A percentile compares a stretch with the other conserved stretches of the same genome.
These are phyloP conservation scores for Claviceps arundinis DNA, from an alignment of 2,329 filamentous ascomycete genomes.

Conservation along the genomic window DNA sequence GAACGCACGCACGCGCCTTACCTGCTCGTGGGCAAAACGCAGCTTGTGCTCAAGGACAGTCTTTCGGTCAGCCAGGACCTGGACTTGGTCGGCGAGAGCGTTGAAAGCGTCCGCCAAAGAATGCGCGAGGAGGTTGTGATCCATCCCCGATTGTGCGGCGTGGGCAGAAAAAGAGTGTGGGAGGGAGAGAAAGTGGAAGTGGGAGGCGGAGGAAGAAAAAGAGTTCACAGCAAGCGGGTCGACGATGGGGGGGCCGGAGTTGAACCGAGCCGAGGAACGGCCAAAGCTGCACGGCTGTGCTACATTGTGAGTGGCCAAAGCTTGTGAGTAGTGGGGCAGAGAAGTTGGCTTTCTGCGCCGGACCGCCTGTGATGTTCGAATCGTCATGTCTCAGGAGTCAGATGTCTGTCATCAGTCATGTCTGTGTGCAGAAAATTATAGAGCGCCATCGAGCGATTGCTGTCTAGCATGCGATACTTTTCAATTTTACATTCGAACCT, in stretches of 20 bases:
- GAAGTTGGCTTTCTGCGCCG: no score
- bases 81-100: slow-evolving; percentile 51
- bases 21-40: slow-evolving; percentile 53
- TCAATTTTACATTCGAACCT: no score
- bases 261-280: not conserved
- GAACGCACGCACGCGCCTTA: slow-evolving; percentile 22
- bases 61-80: slow-evolving; percentile 48
- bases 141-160: slow-evolving; percentile 18
- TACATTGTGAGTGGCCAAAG: not conserved
- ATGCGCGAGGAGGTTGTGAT: slow-evolving; percentile 31
- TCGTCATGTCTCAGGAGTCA: no score
- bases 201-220: slow-evolving; percentile 6
- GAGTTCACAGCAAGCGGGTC: slow-evolving; percentile 5
- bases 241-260: not conserved
- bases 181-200: not conserved
- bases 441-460: no score
- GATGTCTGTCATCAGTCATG: no score
- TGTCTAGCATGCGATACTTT: no score
- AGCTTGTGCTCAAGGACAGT: slow-evolving; percentile 54
- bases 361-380: no score
- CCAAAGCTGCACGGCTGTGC: not conserved
- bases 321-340: no score
- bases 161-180: not conserved
- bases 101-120: slow-evolving; percentile 52
- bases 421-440: no score